Percentiles rank a stretch among this genome's conserved stretches.
phyloP scores from a whole-genome alignment of 352 stramenopile species.

The Peronospora farinosa region DNA sequence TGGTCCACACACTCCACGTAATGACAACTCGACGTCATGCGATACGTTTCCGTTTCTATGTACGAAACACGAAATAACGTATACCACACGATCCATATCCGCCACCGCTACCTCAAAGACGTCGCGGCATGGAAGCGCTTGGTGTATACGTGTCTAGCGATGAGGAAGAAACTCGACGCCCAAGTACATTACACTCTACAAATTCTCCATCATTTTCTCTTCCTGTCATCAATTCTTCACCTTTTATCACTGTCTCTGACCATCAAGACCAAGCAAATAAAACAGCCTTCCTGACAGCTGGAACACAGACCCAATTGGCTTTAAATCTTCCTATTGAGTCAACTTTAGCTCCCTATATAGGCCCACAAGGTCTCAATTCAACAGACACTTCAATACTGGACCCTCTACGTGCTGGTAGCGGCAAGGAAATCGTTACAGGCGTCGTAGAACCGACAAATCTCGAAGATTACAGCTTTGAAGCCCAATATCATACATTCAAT shows the following conservation, averaged over 20 bases:
- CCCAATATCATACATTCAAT: slow-evolving; percentile 79
- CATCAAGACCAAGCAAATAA: slow-evolving; percentile 28
- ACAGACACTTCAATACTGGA: slow-evolving; percentile 15
- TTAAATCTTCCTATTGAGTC: slow-evolving; percentile 65
- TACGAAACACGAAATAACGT: slow-evolving; percentile 4
- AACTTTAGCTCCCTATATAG: slow-evolving; percentile 50
- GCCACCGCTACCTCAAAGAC: not conserved
- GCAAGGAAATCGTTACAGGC: slow-evolving; percentile 71
- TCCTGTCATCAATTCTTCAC: slow-evolving; percentile 51
- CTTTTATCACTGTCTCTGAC: slow-evolving; percentile 30
- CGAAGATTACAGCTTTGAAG: slow-evolving; percentile 75
- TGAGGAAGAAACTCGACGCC: slow-evolving; percentile 21
- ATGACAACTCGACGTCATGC: too few relatives aligned
- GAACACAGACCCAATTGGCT: slow-evolving; percentile 36
- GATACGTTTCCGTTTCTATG: not conserved
- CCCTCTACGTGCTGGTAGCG: slow-evolving; percentile 37
- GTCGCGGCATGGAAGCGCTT: slow-evolving; percentile 37
- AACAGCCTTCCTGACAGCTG: slow-evolving; percentile 34
- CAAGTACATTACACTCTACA: slow-evolving; percentile 6
- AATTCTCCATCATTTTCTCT: slow-evolving; percentile 19
- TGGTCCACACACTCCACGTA: not conserved
- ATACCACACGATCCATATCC: not conserved
- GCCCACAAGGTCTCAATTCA: slow-evolving; percentile 21
- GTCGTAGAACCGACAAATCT: slow-evolving; percentile 64
- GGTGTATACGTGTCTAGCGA: slow-evolving; percentile 47